Base-by-base conservation (phyloP, 2,329 filamentous ascomycete genomes). In the Diaporthe ilicicola region DNA sequence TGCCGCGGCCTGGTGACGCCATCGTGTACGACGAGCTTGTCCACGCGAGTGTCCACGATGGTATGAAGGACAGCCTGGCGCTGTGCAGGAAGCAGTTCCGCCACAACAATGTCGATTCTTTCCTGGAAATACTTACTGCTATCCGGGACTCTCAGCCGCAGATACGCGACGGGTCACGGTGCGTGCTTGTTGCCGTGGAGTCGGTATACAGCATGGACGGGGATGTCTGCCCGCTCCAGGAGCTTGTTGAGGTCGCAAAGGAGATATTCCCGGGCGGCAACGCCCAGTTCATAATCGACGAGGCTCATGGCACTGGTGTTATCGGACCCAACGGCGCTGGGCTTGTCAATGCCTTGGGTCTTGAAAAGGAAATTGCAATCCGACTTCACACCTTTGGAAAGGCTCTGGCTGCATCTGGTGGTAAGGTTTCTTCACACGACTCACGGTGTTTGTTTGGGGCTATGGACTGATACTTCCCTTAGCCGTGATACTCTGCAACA, bases 11-110 rank as follows among this genome's bases (percentile, higher is more conserved):
- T 0, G 87, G 85, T 0, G 88, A 90, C 76, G 76, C 83, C 0
- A 84, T 93, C 27, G 75, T 93, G 0, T 90, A 90, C 72, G 91
- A 93, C 77, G 89, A 89, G 74, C 82, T 89, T 15, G 87, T 92
- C 3, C 91, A 93, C 75, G 91, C 91, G 0, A 92, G 89, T 77
- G 85, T 87, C 0, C 89, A 89, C 71, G 89, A 92, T 73, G 91
- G 90, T 1, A 91, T 92, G 86, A 81, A 83, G 22, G 77, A 86
- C 4, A 87, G 85, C 13, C 81, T 88, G 7, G 89, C 90, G 0
- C 78, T 80, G 1, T 77, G 80, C 48, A 84, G 75, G 77, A 67
- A 84, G 0, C 72, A 79, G 6, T 88, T 89, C 75, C 74, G 71
- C 2, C 87, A 89, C 74, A 89, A 29, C 13, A 27, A 64, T 12